Conservation (phyloP, 805 yeast species). For the Komagataella pseudopastoris region DNA sequence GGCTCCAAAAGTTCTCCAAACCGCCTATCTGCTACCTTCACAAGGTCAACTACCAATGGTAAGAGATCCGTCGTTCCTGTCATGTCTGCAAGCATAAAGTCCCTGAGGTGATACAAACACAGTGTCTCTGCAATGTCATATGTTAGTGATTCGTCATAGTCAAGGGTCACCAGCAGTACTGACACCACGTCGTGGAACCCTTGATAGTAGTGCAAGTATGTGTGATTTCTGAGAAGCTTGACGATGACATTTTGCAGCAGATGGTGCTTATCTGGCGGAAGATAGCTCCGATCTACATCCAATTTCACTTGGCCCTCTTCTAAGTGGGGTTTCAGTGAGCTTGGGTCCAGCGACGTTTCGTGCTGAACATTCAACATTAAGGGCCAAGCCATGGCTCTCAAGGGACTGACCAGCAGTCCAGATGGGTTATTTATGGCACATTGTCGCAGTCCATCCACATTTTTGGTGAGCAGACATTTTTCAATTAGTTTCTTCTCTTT, state of each 20-base stretch:
- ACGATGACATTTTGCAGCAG: constrained; percentile 29
- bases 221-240: constrained; percentile 44
- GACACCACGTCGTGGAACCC: constrained; percentile 86
- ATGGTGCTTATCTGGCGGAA: constrained; percentile 18
- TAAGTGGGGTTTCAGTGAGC: constrained; percentile 29
- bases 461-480: not conserved
- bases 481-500: not conserved
- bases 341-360: constrained; percentile 2
- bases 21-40: constrained; percentile 32
- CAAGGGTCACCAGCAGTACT: constrained; percentile 38
- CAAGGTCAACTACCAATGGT: constrained; percentile 47
- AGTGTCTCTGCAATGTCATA: constrained; percentile 15
- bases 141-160: constrained; percentile 29
- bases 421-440: not conserved
- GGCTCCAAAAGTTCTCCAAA: constrained; percentile 26
- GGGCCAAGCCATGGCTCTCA: constrained; percentile 40
- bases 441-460: not conserved
- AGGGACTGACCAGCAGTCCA: constrained; percentile 23
- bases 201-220: constrained; percentile 67
- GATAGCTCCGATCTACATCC: constrained; percentile 68
- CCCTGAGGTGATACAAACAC: constrained; percentile 56
- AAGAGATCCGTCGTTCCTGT: constrained; percentile 55
- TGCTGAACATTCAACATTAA: constrained; percentile 22
- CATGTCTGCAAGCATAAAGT: constrained; percentile 69
- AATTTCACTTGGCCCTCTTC: constrained; percentile 72